Evolutionary conservation across 345 rosid species (phyloP), one percentile per base, ranked within the genome.

Genomic region (Linum trigynum): DNA sequence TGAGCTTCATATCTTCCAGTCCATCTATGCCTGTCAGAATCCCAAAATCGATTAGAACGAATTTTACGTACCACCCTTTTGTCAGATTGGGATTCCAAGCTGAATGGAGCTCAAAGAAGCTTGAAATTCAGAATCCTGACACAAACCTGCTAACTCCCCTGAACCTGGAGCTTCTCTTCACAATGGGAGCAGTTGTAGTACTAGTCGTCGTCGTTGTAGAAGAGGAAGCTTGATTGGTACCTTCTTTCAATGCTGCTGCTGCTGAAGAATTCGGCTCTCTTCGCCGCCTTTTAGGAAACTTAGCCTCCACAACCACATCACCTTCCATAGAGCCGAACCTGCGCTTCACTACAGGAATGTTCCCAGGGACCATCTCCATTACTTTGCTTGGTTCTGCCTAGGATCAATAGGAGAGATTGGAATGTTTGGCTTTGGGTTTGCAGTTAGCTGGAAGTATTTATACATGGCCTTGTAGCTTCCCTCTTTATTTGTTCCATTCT

Each of bases 1-100:
- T 79, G 83, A 68, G 83, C 78, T 73, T 79, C 83, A 56, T 70
- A 76, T 15, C 83, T 48, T 61, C 83, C 80, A 1, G 83, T 79
- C 83, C 80, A 79, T 55, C 83, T 65, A 38, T 79, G 83, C 50
- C 78, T 77, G 61, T 5, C 7, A 3, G 11, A 14, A 65, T 48
- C 9, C 5, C 11, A 59, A 58, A 11, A 12, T 42, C 8, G 4
- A 37, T 8, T 10, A 35, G 7, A 43, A n/a, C 32, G 32, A 23
- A 23, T 23, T 23, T 23, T 23, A 23, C 32, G 32, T 23, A 23
- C 32, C 32, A 23, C 12, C 9, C 39, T 15, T 9, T 12, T 1
- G 7, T 57, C 42, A 4, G 35, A 59, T 23, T 12, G 38, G 9
- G 0, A 23, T 2, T 10, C 9, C 39, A 38, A 17, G 40, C 12